These are phyloP conservation scores for Ophiocordyceps robertsii DNA, from an alignment of 2,329 filamentous ascomycete genomes.

Conservation along the genomic window DNA sequence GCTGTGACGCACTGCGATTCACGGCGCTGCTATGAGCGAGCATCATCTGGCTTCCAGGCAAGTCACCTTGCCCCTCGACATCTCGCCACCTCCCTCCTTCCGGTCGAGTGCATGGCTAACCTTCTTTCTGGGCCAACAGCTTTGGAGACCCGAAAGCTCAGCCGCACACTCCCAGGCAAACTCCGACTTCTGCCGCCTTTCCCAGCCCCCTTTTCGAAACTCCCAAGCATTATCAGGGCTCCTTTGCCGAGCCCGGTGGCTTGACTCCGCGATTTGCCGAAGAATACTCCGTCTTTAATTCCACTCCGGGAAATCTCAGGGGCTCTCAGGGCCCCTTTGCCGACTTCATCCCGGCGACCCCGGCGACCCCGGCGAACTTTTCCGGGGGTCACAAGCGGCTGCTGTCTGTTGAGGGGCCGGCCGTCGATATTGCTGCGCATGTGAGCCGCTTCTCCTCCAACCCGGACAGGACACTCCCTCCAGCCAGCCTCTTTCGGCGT, in stretches of 20 bases:
- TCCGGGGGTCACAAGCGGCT: conserved; percentile 30
- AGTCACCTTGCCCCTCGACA: conserved; percentile 6
- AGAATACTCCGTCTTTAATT: conserved; percentile 52
- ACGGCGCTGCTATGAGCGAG: conserved; percentile 47
- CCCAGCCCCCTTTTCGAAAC: conserved; percentile 45
- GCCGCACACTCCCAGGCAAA: conserved; percentile 44
- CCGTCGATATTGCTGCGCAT: conserved; percentile 44
- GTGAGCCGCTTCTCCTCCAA: conserved; percentile 45
- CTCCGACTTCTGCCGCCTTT: conserved; percentile 38
- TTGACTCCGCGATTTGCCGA: conserved; percentile 52
- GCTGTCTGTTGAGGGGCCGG: conserved; percentile 35
- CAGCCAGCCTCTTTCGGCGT: conserved; percentile 44
- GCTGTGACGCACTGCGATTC: conserved; percentile 6
- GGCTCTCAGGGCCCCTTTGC: conserved; percentile 30
- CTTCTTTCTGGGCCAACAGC: conserved; percentile 24
- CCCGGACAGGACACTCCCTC: conserved; percentile 38
- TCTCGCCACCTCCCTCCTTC: not conserved
- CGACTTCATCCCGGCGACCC: conserved; percentile 26
- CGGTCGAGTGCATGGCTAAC: conserved; percentile 18
- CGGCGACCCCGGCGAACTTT: conserved; percentile 20
- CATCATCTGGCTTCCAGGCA: conserved; percentile 43
- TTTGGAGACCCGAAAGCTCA: conserved; percentile 51
- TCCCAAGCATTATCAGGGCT: conserved; percentile 32
- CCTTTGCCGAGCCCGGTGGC: conserved; percentile 33
- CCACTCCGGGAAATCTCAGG: conserved; percentile 45